These are phyloP conservation scores for Batrachochytrium dendrobatidis DNA, from an alignment of 371 early-diverging fungal genomes.

Conservation along the genomic window DNA sequence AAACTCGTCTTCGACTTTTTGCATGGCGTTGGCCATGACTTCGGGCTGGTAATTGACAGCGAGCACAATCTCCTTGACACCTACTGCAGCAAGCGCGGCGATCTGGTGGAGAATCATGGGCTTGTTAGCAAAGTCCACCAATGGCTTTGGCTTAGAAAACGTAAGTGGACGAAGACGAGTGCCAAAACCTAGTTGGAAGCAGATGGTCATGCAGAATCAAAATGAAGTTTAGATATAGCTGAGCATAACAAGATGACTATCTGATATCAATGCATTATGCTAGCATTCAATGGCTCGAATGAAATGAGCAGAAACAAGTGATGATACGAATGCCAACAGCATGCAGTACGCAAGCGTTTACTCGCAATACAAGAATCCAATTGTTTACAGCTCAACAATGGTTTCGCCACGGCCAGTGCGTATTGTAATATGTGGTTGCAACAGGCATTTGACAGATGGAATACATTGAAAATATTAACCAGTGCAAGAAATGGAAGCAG, in stretches of 20 bases:
- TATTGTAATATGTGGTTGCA: too few species aligned
- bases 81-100: conserved; percentile 93
- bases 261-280: not conserved
- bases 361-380: not conserved
- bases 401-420: too few species aligned
- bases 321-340: not conserved
- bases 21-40: conserved; percentile 79
- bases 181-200: conserved; percentile 74
- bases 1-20: conserved; percentile 79
- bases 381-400: too few species aligned
- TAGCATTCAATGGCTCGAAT: not conserved
- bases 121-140: conserved; percentile 98
- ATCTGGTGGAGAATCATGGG: conserved; percentile 99
- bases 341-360: not conserved
- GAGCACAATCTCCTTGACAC: conserved; percentile 95
- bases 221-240: not conserved
- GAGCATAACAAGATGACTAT: not conserved
- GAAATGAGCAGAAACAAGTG: not conserved
- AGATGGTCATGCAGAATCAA: not conserved
- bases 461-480: too few species aligned
- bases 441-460: too few species aligned
- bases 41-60: conserved; percentile 99
- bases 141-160: conserved; percentile 95
- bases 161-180: conserved; percentile 98
- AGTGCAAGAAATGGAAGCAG: too few species aligned